Evolutionary conservation across 208 protist species (phyloP), one percentile per base, ranked within the genome.

Genomic region (Naegleria lovaniensis): DNA sequence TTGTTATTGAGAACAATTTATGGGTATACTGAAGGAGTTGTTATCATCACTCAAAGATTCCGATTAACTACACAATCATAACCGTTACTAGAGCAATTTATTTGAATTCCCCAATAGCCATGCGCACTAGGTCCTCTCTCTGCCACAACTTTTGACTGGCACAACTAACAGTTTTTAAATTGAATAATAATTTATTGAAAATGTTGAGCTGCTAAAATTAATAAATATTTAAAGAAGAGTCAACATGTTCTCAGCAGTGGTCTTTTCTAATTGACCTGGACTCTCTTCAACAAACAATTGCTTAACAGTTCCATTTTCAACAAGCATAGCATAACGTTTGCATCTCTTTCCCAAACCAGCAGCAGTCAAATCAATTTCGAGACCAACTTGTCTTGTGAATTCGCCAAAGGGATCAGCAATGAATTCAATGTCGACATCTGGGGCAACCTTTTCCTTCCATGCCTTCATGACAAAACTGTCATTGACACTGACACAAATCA

Each of bases 401-500:
- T 52, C 19, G 22, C 13, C 76, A 39, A 25, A 76, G 25, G 90
- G 90, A 86, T 92, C 91, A 75, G 91, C 90, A 7, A 92, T 16
- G 33, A 92, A 88, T 55, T 29, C 52, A 38, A 92, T 83, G 2
- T 92, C 33, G 84, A 58, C 15, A 51, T 16, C 11, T 6, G 9
- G 4, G 29, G 33, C 87, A 48, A 90, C 59, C 16, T 51, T 55
- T 55, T 92, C 58, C 39, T 25, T n/a, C 86, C 86, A 92, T 9
- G 90, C 90, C n/a, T 90, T 90, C 90, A 92, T 92, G 36, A 92
- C 90, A 58, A 91, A 91, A 55, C 11, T 5, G 38, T 92, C 90
- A 58, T 92, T 92, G 19, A 88, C 76, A 48, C 52, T 52, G 5
- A 92, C 0, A 38, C 83, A 89, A 7, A 84, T 33, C 2, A 92